A percentile compares a stretch with the other conserved stretches of the same genome.
phyloP scores from a whole-genome alignment of 768 basidiomycete genomes.

The Tricholoma matsutake region DNA sequence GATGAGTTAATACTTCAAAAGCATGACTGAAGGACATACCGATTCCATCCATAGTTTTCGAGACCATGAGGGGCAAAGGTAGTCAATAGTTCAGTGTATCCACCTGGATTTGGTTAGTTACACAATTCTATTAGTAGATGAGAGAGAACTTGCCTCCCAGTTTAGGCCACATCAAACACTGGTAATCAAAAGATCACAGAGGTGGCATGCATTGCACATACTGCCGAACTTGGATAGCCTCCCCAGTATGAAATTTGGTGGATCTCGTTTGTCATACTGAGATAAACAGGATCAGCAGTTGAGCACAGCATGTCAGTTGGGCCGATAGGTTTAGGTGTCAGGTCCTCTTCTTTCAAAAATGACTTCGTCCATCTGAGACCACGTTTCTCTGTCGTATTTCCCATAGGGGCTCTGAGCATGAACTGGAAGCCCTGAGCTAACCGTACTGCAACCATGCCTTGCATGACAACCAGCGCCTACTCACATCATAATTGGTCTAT shows the following conservation, averaged over 20 bases:
- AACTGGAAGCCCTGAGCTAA: slow-evolving; percentile 96
- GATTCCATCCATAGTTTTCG: slow-evolving; percentile 85
- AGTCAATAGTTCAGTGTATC: slow-evolving; percentile 77
- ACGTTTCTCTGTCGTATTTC: slow-evolving; percentile 31
- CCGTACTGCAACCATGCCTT: slow-evolving; percentile 90
- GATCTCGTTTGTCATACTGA: slow-evolving; percentile 95
- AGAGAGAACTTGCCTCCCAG: slow-evolving; percentile 51
- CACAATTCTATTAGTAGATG: background rate
- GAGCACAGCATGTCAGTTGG: slow-evolving; percentile 62
- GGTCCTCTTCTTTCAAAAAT: slow-evolving; percentile 53
- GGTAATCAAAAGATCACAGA: slow-evolving; percentile 70
- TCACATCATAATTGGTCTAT: slow-evolving; percentile 59
- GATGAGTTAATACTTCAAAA: background rate
- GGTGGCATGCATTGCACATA: slow-evolving; percentile 74
- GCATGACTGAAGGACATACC: slow-evolving; percentile 39
- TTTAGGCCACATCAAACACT: slow-evolving; percentile 93
- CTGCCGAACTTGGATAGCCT: slow-evolving; percentile 82
- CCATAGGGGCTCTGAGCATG: slow-evolving; percentile 52
- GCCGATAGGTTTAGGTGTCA: slow-evolving; percentile 53
- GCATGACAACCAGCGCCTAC: slow-evolving; percentile 82
- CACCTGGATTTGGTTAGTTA: slow-evolving; percentile 37
- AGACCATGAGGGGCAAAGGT: slow-evolving; percentile 75
- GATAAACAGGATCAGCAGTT: slow-evolving; percentile 88
- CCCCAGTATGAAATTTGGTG: slow-evolving; percentile 90
- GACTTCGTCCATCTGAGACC: slow-evolving; percentile 51